Percentiles rank a stretch among this genome's conserved stretches.
Conservation (phyloP, 1,139 yeast species). For the Zygosaccharomyces sapae region DNA sequence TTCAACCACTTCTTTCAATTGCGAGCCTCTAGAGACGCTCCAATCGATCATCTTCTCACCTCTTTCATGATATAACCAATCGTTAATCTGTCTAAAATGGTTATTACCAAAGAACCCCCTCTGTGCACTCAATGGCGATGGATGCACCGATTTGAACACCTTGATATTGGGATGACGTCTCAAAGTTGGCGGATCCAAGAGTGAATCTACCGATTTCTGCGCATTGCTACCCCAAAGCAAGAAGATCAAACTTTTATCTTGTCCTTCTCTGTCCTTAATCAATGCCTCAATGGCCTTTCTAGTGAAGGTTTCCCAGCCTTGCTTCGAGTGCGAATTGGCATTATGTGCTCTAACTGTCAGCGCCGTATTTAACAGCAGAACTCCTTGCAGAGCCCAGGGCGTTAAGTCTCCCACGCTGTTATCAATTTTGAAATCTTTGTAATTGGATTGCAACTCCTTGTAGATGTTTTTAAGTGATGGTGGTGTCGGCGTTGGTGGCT, state of each 20-base stretch:
- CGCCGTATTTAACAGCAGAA: conserved; percentile 79
- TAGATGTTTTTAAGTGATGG: conserved; percentile 88
- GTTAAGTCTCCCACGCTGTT: conserved; percentile 60
- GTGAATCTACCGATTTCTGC: conserved; percentile 56
- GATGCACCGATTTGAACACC: conserved; percentile 78
- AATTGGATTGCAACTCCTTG: conserved; percentile 68
- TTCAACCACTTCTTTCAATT: conserved; percentile 24
- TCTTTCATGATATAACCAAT: conserved; percentile 51
- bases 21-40: conserved; percentile 39
- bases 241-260: conserved; percentile 57
- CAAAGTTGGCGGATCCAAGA: conserved; percentile 35
- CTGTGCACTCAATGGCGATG: conserved; percentile 88
- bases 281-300: conserved; percentile 59
- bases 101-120: conserved; percentile 74
- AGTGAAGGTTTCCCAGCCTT: conserved; percentile 94
- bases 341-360: conserved; percentile 90
- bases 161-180: conserved; percentile 40
- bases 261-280: conserved; percentile 38
- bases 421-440: conserved; percentile 57
- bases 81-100: conserved; percentile 69
- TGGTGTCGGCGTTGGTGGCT: conserved; percentile 79
- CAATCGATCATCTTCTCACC: conserved; percentile 56
- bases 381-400: conserved; percentile 87
- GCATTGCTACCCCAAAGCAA: conserved; percentile 97
- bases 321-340: conserved; percentile 86